Base-by-base conservation (phyloP, 73 alveolate species). In the Paramecium tetraurelia region DNA sequence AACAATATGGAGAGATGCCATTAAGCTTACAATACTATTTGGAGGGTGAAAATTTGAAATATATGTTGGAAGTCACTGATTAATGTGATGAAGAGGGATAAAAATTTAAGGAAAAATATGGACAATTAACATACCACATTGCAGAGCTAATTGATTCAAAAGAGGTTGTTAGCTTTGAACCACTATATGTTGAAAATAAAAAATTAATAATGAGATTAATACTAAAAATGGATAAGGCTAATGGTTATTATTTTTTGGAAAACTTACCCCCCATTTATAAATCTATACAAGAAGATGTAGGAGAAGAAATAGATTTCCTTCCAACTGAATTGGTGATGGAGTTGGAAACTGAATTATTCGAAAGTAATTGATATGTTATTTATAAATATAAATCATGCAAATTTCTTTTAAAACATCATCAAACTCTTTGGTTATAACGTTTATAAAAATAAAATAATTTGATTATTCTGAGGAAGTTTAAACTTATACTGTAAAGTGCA, bases 1-100 rank as follows among this genome's bases (percentile, higher is more conserved):
- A 75, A 75, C 38, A 75, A 40, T 75, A 75, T 35, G 87, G 87
- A 4, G 87, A 75, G 48, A 75, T 75, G 87, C 87, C 87, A 20
- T 31, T 75, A 44, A 36, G 68, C 18, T 75, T 75, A 75, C n/a
- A 75, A 40, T 75, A 75, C 40, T 75, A 75, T 75, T 40, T 75
- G 21, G 87, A 75, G n/a, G 87, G 63, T 1, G 87, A 75, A 21
- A 75, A 75, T 75, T 27, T 75, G 16, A 21, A 33, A 36, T 36
- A 75, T 11, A 75, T 75, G 87, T 7, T 75, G 14, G 48, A 75
- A 31, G 35, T 75, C 16, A 44, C 59, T 14, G 59, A 75, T 38
- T 22, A 75, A 36, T 75, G 69, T 20, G 59, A 75, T 35, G 33
- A 44, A 21, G 57, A 40, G 9, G 57, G 57, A 43, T 31, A 80